phyloP scores from a whole-genome alignment of 768 basidiomycete species.

The Mrakia gelida region DNA sequence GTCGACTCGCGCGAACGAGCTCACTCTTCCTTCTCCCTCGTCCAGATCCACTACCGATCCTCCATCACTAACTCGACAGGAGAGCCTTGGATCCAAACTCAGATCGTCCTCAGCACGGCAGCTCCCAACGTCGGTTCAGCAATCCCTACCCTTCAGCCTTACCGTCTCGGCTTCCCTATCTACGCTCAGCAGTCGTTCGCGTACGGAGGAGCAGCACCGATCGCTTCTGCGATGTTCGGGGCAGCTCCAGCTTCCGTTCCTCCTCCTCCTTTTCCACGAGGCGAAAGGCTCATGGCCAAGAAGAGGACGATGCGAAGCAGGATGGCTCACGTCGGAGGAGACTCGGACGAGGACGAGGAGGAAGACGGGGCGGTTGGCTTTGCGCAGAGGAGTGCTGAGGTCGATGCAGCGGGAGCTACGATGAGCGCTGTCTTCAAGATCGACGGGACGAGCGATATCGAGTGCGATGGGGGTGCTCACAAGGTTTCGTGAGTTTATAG shows the following conservation, averaged over 20 bases:
- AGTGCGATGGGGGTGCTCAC: constrained; percentile 16
- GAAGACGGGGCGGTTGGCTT: background rate
- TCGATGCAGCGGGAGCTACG: background rate
- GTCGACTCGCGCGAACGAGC: background rate
- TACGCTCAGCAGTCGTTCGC: background rate
- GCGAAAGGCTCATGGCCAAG: background rate
- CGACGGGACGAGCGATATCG: constrained; percentile 11
- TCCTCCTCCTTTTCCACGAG: too few species aligned
- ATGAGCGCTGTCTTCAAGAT: constrained; percentile 10
- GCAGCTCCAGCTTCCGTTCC: background rate
- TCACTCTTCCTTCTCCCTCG: constrained; percentile 39
- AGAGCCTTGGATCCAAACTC: constrained; percentile 57
- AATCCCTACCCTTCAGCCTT: constrained; percentile 32
- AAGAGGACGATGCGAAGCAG: background rate
- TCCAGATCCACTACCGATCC: constrained; percentile 55
- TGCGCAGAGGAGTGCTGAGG: background rate
- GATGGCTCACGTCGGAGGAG: background rate
- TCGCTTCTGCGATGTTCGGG: background rate
- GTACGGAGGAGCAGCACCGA: background rate
- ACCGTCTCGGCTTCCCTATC: background rate
- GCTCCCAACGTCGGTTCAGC: constrained; percentile 34
- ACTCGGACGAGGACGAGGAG: background rate
- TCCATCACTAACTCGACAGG: constrained; percentile 56
- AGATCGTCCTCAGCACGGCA: constrained; percentile 55
- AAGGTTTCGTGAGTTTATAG: constrained; percentile 1